Conservation (phyloP, 345 rosid species). For the Nephelium lappaceum region DNA sequence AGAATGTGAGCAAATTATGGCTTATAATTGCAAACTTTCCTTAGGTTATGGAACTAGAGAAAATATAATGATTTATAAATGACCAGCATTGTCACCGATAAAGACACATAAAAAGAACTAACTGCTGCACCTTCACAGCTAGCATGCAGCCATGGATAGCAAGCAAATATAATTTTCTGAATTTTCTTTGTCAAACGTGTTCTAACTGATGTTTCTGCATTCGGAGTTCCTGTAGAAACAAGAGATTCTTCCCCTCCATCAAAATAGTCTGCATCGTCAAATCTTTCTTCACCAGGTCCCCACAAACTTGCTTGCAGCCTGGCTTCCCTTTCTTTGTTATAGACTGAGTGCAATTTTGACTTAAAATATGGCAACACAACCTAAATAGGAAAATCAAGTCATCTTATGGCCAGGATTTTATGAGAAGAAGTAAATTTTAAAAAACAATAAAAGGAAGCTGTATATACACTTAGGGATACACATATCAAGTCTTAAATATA, state of each 20-base stretch:
- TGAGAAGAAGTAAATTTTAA: background rate
- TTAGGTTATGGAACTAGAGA: background rate
- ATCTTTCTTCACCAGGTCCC: slow-evolving; percentile 77
- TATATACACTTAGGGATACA: background rate
- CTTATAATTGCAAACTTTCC: background rate
- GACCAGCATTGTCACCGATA: background rate
- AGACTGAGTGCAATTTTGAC: slow-evolving; percentile 81
- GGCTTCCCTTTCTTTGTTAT: slow-evolving; percentile 96
- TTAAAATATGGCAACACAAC: slow-evolving; percentile 93
- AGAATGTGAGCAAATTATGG: background rate
- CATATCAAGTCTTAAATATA: background rate
- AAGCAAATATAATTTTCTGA: slow-evolving; percentile 71
- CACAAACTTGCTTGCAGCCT: slow-evolving; percentile 93
- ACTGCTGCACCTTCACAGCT: slow-evolving; percentile 74
- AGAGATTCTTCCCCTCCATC: slow-evolving; percentile 49
- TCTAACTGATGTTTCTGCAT: slow-evolving; percentile 59
- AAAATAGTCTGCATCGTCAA: slow-evolving; percentile 54
- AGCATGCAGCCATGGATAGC: slow-evolving; percentile 96
- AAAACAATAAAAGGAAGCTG: background rate
- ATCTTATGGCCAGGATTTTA: slow-evolving; percentile 17
- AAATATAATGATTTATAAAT: slow-evolving; percentile 14
- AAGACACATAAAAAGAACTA: slow-evolving; percentile 15
- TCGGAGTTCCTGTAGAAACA: slow-evolving; percentile 45
- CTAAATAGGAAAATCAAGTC: slow-evolving; percentile 39
- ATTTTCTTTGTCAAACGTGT: slow-evolving; percentile 56